Evolutionary conservation across 768 basidiomycete species (phyloP), one percentile per base, ranked within the genome.

Genomic region (Astraeus odoratus): DNA sequence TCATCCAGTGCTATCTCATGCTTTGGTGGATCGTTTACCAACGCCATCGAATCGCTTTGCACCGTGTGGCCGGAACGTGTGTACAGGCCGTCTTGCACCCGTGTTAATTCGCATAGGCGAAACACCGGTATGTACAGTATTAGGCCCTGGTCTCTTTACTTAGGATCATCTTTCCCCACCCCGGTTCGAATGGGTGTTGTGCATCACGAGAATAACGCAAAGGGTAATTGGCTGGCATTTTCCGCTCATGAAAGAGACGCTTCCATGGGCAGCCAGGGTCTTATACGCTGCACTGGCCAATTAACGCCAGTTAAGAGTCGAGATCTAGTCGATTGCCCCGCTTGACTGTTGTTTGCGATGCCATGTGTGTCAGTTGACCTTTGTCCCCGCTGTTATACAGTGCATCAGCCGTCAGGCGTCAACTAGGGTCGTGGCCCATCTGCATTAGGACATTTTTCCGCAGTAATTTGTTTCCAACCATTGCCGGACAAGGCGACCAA

Each of bases 401-500:
- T 23, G 8, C 6, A n/a, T 16, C 33, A 37, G 9, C 12, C 5
- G 35, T 37, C 35, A 22, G 18, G 18, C n/a, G 8, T 12, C 8
- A 12, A 37, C 3, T 20, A 39, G 47, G 49, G 24, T 43, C 24
- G 16, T 54, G 19, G 6, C 27, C 27, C 57, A 64, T 62, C 60
- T 57, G 43, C 63, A 52, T 24, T 44, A 38, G 44, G 33, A 22
- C 57, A 57, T 61, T 58, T 65, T 57, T 66, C 64, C 64, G 52
- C 59, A 62, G 64, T 55, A 33, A 63, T 61, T 63, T 59, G 61
- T 50, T 64, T 65, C n/a, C n/a, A n/a, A 31, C 30, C 59, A 64
- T 64, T 57, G 51, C 50, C 51, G 58, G 58, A 57, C 58, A 51
- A 62, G 51, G 43, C 52, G 50, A 53, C 42, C 43, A 25, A 43